Conservation (phyloP, 495 filamentous ascomycete genomes). For the Staphylotrichum longicolle region DNA sequence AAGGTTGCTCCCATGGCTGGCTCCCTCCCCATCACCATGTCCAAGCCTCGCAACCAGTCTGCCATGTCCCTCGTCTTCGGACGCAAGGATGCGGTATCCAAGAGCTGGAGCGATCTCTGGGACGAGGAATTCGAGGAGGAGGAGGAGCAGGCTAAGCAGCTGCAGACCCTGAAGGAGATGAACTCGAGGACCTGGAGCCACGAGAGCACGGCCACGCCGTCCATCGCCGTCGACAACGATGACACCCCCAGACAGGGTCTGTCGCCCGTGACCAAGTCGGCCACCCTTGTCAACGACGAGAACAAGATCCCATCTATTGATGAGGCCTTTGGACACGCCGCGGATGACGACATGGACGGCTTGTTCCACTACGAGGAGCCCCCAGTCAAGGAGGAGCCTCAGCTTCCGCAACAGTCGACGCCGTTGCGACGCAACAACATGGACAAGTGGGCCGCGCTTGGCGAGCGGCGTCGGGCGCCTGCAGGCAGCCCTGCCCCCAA, state of each 20-base stretch:
- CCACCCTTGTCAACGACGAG: constrained; percentile 36
- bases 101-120: constrained; percentile 98
- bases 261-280: constrained; percentile 52
- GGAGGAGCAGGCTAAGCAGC: constrained; percentile 53
- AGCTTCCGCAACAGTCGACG: constrained; percentile 42
- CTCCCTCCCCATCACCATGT: constrained; percentile 72
- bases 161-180: constrained; percentile 64
- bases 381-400: constrained; percentile 38
- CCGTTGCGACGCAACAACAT: constrained; percentile 52
- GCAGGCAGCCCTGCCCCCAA: constrained; percentile 48
- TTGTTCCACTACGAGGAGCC: constrained; percentile 66
- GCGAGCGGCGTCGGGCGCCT: constrained; percentile 71
- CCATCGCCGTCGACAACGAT: constrained; percentile 37
- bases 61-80: constrained; percentile 77
- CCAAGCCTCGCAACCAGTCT: constrained; percentile 57
- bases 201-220: constrained; percentile 57
- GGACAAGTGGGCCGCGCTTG: constrained; percentile 86
- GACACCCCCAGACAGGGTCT: constrained; percentile 51
- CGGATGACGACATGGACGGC: constrained; percentile 60
- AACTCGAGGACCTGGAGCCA: constrained; percentile 81
- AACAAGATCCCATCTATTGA: constrained; percentile 43
- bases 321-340: constrained; percentile 42
- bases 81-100: constrained; percentile 71
- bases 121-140: constrained; percentile 79
- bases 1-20: constrained; percentile 57